Evolutionary conservation across 1,284 basidiomycete species (phyloP).

Genomic region (Rhizoctonia solani): DNA sequence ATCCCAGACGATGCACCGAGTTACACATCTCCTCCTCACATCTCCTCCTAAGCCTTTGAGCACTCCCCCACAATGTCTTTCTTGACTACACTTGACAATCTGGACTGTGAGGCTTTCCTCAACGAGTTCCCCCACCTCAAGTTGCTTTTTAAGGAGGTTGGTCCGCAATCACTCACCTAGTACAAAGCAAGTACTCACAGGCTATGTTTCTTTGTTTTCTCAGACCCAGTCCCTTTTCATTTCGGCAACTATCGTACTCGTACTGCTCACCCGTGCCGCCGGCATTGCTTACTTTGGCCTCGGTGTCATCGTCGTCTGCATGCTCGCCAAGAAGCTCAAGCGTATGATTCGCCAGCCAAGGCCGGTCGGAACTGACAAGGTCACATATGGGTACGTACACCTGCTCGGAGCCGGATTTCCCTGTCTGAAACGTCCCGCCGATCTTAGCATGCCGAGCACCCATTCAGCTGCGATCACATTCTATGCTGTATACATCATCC

Average conservation of each 20-base stretch:
- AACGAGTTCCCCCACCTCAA: constrained; percentile 29
- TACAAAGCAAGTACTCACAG: not conserved
- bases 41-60: not conserved
- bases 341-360: constrained; percentile 68
- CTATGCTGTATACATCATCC: constrained; percentile 67
- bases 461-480: constrained; percentile 79
- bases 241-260: constrained; percentile 41
- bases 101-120: constrained; percentile 29
- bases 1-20: not conserved
- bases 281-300: constrained; percentile 69
- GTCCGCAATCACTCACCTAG: not conserved
- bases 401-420: constrained; percentile 19
- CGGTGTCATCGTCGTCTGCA: constrained; percentile 65
- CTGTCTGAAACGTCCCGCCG: constrained; percentile 14
- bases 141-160: constrained; percentile 19
- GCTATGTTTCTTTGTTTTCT: not conserved
- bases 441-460: constrained; percentile 81
- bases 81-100: not conserved
- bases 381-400: constrained; percentile 63
- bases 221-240: constrained; percentile 31
- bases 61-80: constrained; percentile 5
- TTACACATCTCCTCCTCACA: not conserved
- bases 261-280: constrained; percentile 69
- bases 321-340: constrained; percentile 73
- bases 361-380: constrained; percentile 58